Evolutionary conservation across 257 asterid genomes (phyloP), one percentile per base, ranked within the genome.

Genomic region (Solanum bulbocastanum): DNA sequence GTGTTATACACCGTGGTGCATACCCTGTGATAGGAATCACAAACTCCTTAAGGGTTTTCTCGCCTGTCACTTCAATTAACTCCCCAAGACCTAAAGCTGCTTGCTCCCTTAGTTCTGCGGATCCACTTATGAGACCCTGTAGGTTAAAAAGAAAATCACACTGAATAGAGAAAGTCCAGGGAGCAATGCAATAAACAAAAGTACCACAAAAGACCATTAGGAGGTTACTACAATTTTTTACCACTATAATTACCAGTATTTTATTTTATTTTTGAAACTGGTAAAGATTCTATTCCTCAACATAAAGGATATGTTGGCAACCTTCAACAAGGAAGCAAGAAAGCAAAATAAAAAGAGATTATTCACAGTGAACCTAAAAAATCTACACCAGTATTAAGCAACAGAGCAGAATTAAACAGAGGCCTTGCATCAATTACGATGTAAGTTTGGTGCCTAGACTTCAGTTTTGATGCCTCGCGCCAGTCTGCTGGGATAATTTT

Each of bases 11-110:
- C 6, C 69, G 73, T 22, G 76, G 15, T 74, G 71, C 96, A 87
- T 94, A 97, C 99, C 99, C 99, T 40, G 99, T 97, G 83, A 97
- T 95, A 76, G 96, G 99, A 88, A 97, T 97, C 68, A 95, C 99
- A 90, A 97, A 97, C 90, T 95, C 98, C 92, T 93, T 95, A 62
- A 96, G 89, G 87, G 99, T 91, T 89, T 96, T 91, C 88, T 96
- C 98, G 52, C 99, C 93, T 88, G 99, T 95, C 88, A 95, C 99
- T 90, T 96, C 99, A 87, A 95, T 93, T 90, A 97, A 89, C 90
- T 97, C 99, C 71, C 99, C 99, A 84, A 97, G 95, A 88, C 99
- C 99, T 94, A 97, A 87, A 62, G 99, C 99, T 83, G 99, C 98
- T 86, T 97, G 99, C 88, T 97, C 98, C 90, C 99, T 95, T 87